A percentile compares a stretch with the other conserved stretches of the same genome.
Conservation (phyloP, 192 early-diverging fungal species). For the Coemansia sp. region DNA sequence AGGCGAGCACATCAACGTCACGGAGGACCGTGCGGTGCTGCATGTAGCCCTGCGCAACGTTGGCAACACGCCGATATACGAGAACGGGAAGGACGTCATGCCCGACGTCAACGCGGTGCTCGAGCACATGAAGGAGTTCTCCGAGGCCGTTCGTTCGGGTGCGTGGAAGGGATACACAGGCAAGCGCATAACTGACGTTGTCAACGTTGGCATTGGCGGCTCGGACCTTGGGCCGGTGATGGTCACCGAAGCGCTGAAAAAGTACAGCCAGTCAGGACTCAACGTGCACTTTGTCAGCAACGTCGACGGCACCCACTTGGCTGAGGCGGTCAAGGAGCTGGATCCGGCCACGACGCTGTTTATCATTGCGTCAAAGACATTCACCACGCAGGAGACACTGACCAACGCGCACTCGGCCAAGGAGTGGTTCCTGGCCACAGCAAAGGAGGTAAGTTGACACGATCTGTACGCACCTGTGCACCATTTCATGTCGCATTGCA, state of each 20-base stretch:
- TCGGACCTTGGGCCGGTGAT: conserved; percentile 97
- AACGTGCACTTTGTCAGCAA: conserved; percentile 95
- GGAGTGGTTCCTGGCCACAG: conserved; percentile 85
- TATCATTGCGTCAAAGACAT: conserved; percentile 97
- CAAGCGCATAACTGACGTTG: conserved; percentile 86
- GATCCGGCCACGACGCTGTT: conserved; percentile 88
- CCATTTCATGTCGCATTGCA: neutral
- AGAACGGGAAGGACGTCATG: conserved; percentile 88
- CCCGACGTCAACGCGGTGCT: conserved; percentile 93
- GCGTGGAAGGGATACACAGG: conserved; percentile 97
- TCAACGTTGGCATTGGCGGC: conserved; percentile 99
- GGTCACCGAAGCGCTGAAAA: conserved; percentile 98
- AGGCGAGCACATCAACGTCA: conserved; percentile 97
- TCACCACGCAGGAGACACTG: conserved; percentile 98
- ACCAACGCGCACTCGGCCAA: conserved; percentile 94
- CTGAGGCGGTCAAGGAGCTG: conserved; percentile 83
- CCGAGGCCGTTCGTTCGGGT: conserved; percentile 82
- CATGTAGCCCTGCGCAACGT: conserved; percentile 93
- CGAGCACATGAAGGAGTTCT: conserved; percentile 85
- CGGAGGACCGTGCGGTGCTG: conserved; percentile 92
- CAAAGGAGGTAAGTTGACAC: conserved; percentile 61
- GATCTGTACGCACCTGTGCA: neutral
- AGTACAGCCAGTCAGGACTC: conserved; percentile 75
- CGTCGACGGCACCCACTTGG: conserved; percentile 97
- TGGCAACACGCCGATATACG: conserved; percentile 78